phyloP scores from a whole-genome alignment of 768 basidiomycete species.

The Symmetrospora coprosmae region DNA sequence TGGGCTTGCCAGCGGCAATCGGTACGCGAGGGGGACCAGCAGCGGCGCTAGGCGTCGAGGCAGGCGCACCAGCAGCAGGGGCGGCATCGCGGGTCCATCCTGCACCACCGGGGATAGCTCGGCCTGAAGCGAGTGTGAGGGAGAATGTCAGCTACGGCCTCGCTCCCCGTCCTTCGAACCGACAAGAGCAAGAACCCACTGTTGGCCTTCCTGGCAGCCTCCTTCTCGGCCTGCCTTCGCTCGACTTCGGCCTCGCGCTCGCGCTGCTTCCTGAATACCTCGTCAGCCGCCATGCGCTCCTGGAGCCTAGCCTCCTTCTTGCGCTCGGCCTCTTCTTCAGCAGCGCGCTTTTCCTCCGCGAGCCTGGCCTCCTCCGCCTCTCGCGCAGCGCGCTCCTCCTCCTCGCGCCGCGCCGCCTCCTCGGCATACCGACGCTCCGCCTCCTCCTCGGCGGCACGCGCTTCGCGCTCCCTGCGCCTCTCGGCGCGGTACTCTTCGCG shows the following conservation, averaged over 20 bases:
- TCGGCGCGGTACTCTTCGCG: constrained; percentile 32
- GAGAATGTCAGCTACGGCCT: not conserved
- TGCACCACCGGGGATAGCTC: not conserved
- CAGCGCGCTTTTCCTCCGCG: constrained; percentile 25
- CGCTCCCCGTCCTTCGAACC: not conserved
- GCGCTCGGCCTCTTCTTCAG: constrained; percentile 43
- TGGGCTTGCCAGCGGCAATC: not conserved
- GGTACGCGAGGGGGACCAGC: not conserved
- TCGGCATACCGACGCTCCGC: constrained; percentile 21
- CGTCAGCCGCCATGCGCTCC: constrained; percentile 40
- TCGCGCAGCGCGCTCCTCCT: constrained; percentile 39
- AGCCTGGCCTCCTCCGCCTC: constrained; percentile 47
- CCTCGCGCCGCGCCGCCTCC: constrained; percentile 44
- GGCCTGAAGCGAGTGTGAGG: not conserved
- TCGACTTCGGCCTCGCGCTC: constrained; percentile 39
- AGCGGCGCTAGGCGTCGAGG: not conserved
- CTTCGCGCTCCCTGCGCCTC: constrained; percentile 32
- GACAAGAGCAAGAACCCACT: not conserved
- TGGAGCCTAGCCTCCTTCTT: constrained; percentile 46
- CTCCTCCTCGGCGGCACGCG: constrained; percentile 25
- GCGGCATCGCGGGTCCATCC: constrained; percentile 1
- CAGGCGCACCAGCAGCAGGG: not conserved
- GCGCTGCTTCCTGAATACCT: constrained; percentile 34
- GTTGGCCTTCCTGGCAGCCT: constrained; percentile 8
- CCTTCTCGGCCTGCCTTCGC: constrained; percentile 21